Evolutionary conservation across 2,329 filamentous ascomycete genomes (phyloP).

Genomic region (Thelonectria rubi): DNA sequence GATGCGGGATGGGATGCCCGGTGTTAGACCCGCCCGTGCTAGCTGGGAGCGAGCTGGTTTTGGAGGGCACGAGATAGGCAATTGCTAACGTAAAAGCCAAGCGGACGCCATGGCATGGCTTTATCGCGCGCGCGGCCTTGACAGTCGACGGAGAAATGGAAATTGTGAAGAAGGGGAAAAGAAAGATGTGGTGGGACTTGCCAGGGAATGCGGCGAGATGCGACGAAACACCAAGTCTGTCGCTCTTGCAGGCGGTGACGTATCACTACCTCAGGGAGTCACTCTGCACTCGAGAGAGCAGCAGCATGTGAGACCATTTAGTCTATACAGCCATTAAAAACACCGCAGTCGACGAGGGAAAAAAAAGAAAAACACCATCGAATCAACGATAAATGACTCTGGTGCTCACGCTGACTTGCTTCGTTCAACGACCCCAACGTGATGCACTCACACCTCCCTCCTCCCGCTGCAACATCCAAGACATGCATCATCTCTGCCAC

Average conservation of each 20-base stretch:
- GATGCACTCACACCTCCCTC: background rate
- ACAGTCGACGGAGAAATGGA: background rate
- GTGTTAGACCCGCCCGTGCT: conserved; percentile 13
- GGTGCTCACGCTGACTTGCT: conserved; percentile 1
- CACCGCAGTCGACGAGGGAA: conserved; percentile 5
- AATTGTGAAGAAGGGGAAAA: background rate
- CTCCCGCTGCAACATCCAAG: conserved; percentile 2
- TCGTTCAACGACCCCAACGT: background rate
- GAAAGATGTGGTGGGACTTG: background rate
- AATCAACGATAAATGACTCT: background rate
- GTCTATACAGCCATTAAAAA: too few relatives aligned
- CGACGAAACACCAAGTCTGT: background rate
- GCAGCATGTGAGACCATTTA: conserved; percentile 11
- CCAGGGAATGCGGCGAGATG: conserved; percentile 1
- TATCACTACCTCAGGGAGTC: background rate
- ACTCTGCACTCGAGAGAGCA: background rate
- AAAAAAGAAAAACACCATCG: conserved; percentile 3
- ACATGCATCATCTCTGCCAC: background rate
- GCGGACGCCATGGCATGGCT: background rate
- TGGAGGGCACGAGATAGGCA: conserved; percentile 5
- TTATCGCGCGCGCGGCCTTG: background rate
- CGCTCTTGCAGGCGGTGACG: conserved; percentile 5
- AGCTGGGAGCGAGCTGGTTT: conserved; percentile 1
- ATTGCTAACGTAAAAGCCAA: conserved; percentile 10
- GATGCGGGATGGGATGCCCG: background rate